Conservation (phyloP, 2,329 filamentous ascomycete species). For the Epichloe bromicola region DNA sequence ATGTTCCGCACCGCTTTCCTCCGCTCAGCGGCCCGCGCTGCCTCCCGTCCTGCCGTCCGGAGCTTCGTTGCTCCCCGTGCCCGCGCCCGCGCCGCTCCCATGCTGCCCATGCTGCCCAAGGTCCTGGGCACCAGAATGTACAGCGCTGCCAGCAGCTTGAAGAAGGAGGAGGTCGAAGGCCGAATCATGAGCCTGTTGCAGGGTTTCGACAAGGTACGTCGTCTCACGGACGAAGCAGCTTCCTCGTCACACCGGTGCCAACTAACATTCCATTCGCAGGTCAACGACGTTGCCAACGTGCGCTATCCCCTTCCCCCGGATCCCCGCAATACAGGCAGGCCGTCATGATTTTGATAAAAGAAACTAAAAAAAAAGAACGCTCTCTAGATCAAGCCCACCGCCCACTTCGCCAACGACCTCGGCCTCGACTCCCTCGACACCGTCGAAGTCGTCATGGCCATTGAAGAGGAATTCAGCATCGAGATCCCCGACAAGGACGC, state of each 20-base stretch:
- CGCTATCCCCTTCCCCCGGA: slow-evolving; percentile 10
- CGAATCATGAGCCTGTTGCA: slow-evolving; percentile 86
- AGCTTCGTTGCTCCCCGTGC: slow-evolving; percentile 34
- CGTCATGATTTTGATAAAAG: background rate
- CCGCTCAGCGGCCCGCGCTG: slow-evolving; percentile 58
- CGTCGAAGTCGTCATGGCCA: slow-evolving; percentile 99
- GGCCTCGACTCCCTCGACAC: slow-evolving; percentile 96
- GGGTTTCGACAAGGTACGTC: slow-evolving; percentile 77
- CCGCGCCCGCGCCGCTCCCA: slow-evolving; percentile 43
- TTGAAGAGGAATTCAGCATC: slow-evolving; percentile 88
- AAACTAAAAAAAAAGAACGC: slow-evolving; percentile 9
- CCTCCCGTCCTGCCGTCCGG: slow-evolving; percentile 37
- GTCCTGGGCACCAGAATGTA: slow-evolving; percentile 71
- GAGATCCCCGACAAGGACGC: slow-evolving; percentile 98
- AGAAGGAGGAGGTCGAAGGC: slow-evolving; percentile 75
- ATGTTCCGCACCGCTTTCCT: slow-evolving; percentile 89
- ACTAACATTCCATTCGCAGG: slow-evolving; percentile 31
- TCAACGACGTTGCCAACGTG: slow-evolving; percentile 54
- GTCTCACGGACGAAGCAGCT: background rate
- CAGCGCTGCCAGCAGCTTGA: slow-evolving; percentile 66
- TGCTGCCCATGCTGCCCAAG: slow-evolving; percentile 21
- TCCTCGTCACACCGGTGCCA: slow-evolving; percentile 8
- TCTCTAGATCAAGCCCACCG: slow-evolving; percentile 59
- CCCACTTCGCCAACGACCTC: slow-evolving; percentile 95
- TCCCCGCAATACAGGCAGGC: no score